A percentile compares a stretch with the other conserved stretches of the same genome.
phyloP scores from a whole-genome alignment of 2,329 filamentous ascomycete species.

The Neophaeococcomyces aloes region DNA sequence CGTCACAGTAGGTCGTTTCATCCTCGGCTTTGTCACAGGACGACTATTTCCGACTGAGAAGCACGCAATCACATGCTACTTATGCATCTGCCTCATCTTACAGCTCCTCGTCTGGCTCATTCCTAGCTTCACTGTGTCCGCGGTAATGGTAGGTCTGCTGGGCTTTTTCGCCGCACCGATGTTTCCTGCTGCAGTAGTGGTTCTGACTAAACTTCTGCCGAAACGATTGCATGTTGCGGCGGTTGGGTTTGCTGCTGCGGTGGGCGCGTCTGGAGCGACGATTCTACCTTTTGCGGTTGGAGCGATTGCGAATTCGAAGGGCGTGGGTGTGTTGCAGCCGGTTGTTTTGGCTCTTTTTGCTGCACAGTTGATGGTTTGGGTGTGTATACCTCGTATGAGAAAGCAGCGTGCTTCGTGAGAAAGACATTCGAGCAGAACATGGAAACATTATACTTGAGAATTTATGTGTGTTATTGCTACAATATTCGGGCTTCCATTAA shows the following conservation, averaged over 20 bases:
- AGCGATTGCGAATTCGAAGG: constrained; percentile 38
- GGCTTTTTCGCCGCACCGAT: constrained; percentile 70
- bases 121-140: constrained; percentile 59
- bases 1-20: constrained; percentile 58
- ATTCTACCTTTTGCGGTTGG: constrained; percentile 32
- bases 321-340: constrained; percentile 48
- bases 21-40: constrained; percentile 59
- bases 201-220: constrained; percentile 60
- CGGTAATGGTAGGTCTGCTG: constrained; percentile 58
- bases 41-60: constrained; percentile 53
- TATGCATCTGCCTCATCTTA: constrained; percentile 50
- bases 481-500: too few relatives aligned
- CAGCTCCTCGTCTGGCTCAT: constrained; percentile 72
- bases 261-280: constrained; percentile 58
- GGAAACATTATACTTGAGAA: too few relatives aligned
- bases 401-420: constrained; percentile 11
- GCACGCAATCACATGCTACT: constrained; percentile 49
- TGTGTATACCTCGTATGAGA: constrained; percentile 17
- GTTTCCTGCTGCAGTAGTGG: constrained; percentile 62
- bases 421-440: not conserved
- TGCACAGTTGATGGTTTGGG: constrained; percentile 14
- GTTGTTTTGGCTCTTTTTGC: constrained; percentile 40
- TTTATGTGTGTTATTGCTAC: too few relatives aligned
- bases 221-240: constrained; percentile 60
- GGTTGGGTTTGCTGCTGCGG: constrained; percentile 65